Percentiles rank a stretch among this genome's conserved stretches.
Conservation (phyloP, 169 alveolate genomes). For the Eimeria tenella region DNA sequence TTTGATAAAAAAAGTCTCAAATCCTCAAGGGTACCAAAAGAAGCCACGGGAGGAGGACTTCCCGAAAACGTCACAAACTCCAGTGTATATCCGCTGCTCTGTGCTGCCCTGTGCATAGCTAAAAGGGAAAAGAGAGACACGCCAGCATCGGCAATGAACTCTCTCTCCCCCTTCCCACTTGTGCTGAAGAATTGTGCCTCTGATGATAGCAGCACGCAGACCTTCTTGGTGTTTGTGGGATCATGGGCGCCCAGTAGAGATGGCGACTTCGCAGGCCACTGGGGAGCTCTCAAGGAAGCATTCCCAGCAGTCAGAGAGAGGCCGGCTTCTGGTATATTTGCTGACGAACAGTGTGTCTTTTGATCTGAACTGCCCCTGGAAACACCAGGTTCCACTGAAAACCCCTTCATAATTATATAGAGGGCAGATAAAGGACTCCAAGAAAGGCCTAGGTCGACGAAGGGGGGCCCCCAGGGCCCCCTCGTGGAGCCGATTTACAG, state of each 20-base stretch:
- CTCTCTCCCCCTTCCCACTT: conserved; percentile 34
- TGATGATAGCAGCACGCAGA: conserved; percentile 50
- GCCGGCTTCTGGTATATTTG: no score
- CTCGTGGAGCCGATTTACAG: not conserved
- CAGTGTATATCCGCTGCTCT: conserved; percentile 48
- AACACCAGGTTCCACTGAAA: not conserved
- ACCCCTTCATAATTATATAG: not conserved
- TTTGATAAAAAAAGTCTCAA: not conserved
- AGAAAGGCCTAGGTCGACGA: not conserved
- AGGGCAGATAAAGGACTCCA: not conserved
- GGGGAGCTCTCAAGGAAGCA: conserved; percentile 22
- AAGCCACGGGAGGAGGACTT: conserved; percentile 57
- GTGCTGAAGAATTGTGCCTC: conserved; percentile 15
- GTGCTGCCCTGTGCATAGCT: conserved; percentile 37
- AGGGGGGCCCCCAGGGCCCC: conserved; percentile 51
- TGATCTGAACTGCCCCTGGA: not conserved
- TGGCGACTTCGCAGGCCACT: not conserved
- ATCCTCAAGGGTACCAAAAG: conserved; percentile 2
- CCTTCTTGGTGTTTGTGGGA: not conserved
- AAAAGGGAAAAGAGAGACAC: conserved; percentile 57
- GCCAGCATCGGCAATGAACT: conserved; percentile 75
- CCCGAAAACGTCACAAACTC: conserved; percentile 72
- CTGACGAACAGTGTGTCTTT: no score
- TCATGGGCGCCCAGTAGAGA: not conserved
- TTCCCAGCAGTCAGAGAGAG: no score